Percentiles rank a stretch among this genome's conserved stretches.
Conservation (phyloP, 768 basidiomycete species). For the Termitomyces sp. region DNA sequence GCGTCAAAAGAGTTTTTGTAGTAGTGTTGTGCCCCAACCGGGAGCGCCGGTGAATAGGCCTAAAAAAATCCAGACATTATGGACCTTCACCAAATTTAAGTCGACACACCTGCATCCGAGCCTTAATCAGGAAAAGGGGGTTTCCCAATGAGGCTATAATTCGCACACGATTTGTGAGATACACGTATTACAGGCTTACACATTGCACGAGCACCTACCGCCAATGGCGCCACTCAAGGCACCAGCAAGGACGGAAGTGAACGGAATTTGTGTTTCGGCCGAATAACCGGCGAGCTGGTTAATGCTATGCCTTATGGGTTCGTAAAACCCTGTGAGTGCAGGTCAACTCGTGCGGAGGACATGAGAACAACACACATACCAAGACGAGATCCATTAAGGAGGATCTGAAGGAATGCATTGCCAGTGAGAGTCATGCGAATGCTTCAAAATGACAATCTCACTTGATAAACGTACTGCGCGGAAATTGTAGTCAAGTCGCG, state of each 20-base stretch:
- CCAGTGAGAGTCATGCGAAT: conserved; percentile 7
- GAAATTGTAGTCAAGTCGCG: conserved; percentile 15
- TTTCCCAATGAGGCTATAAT: conserved; percentile 69
- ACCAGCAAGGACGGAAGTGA: conserved; percentile 82
- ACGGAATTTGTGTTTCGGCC: conserved; percentile 59
- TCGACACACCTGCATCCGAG: conserved; percentile 83
- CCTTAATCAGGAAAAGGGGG: conserved; percentile 93
- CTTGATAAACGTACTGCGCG: conserved; percentile 85
- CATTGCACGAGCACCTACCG: conserved; percentile 41
- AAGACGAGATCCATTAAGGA: conserved; percentile 87
- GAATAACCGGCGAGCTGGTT: conserved; percentile 67
- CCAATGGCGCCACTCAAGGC: conserved; percentile 89
- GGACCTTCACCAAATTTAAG: neutral
- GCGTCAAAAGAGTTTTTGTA: conserved; percentile 87
- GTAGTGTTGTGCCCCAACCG: conserved; percentile 91
- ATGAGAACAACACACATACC: conserved; percentile 37
- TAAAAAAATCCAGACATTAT: conserved; percentile 18
- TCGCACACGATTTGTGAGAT: conserved; percentile 2
- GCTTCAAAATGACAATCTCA: conserved; percentile 27
- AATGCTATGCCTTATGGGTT: conserved; percentile 72
- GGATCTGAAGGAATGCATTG: conserved; percentile 48
- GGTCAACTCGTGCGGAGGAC: neutral
- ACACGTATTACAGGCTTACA: neutral
- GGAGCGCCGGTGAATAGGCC: conserved; percentile 93
- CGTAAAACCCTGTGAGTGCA: conserved; percentile 75